Evolutionary conservation across 495 filamentous ascomycete species (phyloP).

Genomic region (Penicillium paradoxum): DNA sequence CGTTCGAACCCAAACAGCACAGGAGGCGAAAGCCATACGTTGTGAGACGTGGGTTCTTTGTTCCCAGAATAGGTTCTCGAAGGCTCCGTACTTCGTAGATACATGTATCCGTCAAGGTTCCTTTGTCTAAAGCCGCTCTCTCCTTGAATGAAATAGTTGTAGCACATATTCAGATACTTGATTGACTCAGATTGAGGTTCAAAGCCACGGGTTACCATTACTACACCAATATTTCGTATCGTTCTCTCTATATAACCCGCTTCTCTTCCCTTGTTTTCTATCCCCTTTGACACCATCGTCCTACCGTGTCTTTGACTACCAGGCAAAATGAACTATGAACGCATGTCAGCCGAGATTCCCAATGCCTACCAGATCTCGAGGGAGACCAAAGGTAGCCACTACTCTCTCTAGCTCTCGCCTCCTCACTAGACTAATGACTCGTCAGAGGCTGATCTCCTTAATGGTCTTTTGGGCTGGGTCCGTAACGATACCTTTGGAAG

Average conservation of each 20-base stretch:
- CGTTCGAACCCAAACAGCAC: background rate
- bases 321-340: slow-evolving; percentile 4
- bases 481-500: slow-evolving; percentile 6
- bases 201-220: background rate
- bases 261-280: background rate
- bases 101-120: background rate
- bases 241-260: background rate
- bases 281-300: background rate
- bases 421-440: background rate
- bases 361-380: background rate
- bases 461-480: slow-evolving; percentile 3
- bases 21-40: too few relatives aligned
- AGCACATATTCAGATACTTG: background rate
- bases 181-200: background rate
- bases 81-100: too few relatives aligned
- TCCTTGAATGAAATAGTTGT: background rate
- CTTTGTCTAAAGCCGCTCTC: background rate
- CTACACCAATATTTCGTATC: background rate
- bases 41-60: background rate
- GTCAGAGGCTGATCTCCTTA: background rate
- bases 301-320: background rate
- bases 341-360: background rate
- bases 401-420: background rate
- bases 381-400: background rate
- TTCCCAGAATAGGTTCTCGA: slow-evolving; percentile 1